phyloP scores from a whole-genome alignment of 176 grass and related monocot genomes.

The Puccinellia tenuiflora region DNA sequence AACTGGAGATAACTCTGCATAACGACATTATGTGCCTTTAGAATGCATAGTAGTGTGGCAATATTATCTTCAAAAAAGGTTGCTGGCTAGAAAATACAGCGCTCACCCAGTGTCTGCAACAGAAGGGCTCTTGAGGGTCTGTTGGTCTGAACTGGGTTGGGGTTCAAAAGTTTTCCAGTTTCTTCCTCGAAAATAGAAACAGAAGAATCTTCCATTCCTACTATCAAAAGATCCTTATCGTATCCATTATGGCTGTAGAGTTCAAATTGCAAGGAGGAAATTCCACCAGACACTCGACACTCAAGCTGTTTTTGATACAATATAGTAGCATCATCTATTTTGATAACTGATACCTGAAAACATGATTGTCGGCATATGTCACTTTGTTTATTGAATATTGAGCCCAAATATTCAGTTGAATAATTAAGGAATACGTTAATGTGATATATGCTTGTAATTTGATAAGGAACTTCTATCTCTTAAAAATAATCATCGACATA shows the following conservation, averaged over 20 bases:
- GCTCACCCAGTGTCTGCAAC: slow-evolving; percentile 65
- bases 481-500: neutral
- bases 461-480: neutral
- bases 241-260: slow-evolving; percentile 57
- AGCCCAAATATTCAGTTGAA: neutral
- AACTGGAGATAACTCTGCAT: slow-evolving; percentile 33
- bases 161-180: slow-evolving; percentile 61
- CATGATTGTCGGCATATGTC: neutral
- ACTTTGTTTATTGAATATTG: neutral
- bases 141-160: slow-evolving; percentile 64
- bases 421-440: neutral
- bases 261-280: slow-evolving; percentile 83
- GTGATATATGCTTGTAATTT: neutral
- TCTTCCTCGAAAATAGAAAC: slow-evolving; percentile 72
- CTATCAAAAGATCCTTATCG: slow-evolving; percentile 66
- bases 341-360: slow-evolving; percentile 80
- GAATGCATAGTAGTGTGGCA: neutral
- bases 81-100: neutral
- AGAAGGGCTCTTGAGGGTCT: slow-evolving; percentile 77
- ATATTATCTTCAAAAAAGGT: neutral
- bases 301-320: slow-evolving; percentile 93
- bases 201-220: slow-evolving; percentile 77
- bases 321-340: slow-evolving; percentile 57
- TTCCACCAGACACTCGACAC: slow-evolving; percentile 62
- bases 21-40: slow-evolving; percentile 8